Evolutionary conservation across 192 early-diverging fungal species (phyloP), one percentile per base, ranked within the genome.

Genomic region (Umbelopsis isabellina): DNA sequence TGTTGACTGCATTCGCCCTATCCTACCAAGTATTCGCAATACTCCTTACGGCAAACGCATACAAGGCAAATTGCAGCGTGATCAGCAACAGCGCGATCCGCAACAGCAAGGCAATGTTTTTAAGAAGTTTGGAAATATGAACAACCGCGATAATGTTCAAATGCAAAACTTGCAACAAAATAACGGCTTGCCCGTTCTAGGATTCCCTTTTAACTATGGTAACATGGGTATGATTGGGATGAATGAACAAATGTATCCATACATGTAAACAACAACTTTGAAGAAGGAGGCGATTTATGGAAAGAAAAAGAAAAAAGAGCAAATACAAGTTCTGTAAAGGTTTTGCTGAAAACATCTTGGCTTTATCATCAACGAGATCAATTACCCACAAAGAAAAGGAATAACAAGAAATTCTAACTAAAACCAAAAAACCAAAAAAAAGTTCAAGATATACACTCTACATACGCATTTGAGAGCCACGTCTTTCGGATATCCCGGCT

Each of bases 31-130:
- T 27, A 93, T 96, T 70, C 90, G 94, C 65, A 91, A 90, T 75
- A 94, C 94, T 0, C 92, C 94, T 2, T 92, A 96, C 69, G 94
- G 94, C 48, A 94, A 94, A 76, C 92, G 94, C 49, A 93, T 96
- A 52, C 89, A 89, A 74, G 85, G 85, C 74, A 94, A 94, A 83
- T 83, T 94, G 35, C 87, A 89, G 50, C 80, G 84, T 18, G 87
- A 89, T 21, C 85, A 85, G 37, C 75, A 81, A 5, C 68, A 68
- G 37, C 51, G 64, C 35, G 30, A 52, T 52, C 51, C 71, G 53
- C 75, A 77, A 67, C 72, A 72, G 72, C 46, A 83, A 20, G 70
- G 73, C 33, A 70, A 58, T 16, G 67, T 52, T 46, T 53, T 48
- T 49, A 69, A 53, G 25, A 47, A 65, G 20, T 82, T 72, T 74